Percentiles rank a stretch among this genome's conserved stretches.
Evolutionary conservation across 106 monocot species (phyloP).

Genomic region (Allium sativum): DNA sequence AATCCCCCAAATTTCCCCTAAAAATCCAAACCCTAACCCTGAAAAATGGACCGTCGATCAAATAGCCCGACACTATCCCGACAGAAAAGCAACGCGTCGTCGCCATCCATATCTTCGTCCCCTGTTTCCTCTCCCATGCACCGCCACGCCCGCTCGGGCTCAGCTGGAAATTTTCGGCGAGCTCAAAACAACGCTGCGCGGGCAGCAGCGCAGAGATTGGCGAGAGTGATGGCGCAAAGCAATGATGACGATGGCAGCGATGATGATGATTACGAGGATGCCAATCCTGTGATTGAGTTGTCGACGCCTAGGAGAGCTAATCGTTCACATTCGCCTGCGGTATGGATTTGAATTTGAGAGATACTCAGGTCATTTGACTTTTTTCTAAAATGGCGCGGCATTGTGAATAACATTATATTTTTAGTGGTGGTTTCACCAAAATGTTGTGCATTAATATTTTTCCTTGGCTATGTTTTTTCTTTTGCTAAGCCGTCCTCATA

Average conservation of each 20-base stretch:
- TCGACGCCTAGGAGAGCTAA: slow-evolving; percentile 1
- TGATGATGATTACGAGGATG: slow-evolving; percentile 15
- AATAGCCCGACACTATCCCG: background rate
- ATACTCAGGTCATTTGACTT: no score
- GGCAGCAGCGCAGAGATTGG: slow-evolving; percentile 46
- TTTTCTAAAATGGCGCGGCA: no score
- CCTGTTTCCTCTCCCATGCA: slow-evolving; percentile 34
- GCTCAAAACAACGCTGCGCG: slow-evolving; percentile 42
- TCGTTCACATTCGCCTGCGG: slow-evolving; percentile 38
- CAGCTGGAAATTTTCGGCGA: slow-evolving; percentile 21
- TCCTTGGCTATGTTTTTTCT: no score
- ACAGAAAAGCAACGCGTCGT: background rate
- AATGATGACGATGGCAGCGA: background rate
- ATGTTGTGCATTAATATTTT: no score
- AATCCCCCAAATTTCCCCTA: no score
- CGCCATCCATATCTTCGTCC: background rate
- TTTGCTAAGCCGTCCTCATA: no score
- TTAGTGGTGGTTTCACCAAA: no score
- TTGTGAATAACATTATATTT: no score
- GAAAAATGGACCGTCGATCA: slow-evolving; percentile 1
- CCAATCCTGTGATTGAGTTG: slow-evolving; percentile 9
- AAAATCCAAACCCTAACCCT: no score
- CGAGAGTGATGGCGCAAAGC: slow-evolving; percentile 39
- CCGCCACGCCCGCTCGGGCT: slow-evolving; percentile 39
- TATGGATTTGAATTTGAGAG: background rate